Evolutionary conservation across 768 basidiomycete species (phyloP).

Genomic region (Dictyophora rubrovolvata): DNA sequence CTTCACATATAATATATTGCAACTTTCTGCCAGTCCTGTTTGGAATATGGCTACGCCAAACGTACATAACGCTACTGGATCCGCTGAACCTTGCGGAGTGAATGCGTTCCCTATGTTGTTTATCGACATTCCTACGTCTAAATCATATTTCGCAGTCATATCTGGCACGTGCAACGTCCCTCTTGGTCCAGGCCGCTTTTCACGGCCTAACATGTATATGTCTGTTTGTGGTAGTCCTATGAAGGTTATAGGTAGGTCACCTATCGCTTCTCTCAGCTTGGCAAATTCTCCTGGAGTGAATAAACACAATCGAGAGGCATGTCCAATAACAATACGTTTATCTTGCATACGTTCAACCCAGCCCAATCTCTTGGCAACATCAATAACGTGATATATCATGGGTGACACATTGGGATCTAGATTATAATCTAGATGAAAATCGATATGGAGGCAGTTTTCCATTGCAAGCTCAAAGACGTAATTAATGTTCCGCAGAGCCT

Average conservation of each 20-base stretch:
- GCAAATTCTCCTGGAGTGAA: constrained; percentile 39
- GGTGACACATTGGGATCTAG: constrained; percentile 40
- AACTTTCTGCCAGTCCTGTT: constrained; percentile 37
- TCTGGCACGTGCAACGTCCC: constrained; percentile 43
- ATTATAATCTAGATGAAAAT: constrained; percentile 65
- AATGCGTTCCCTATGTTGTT: constrained; percentile 63
- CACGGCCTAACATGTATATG: constrained; percentile 57
- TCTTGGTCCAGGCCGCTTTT: constrained; percentile 27
- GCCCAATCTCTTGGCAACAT: constrained; percentile 25
- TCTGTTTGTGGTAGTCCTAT: constrained; percentile 55
- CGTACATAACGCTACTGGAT: constrained; percentile 49
- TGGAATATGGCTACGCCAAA: constrained; percentile 54
- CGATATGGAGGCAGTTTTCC: constrained; percentile 32
- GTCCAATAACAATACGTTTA: constrained; percentile 44
- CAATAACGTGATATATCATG: constrained; percentile 46
- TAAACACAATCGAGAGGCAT: constrained; percentile 48
- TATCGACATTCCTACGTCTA: constrained; percentile 46
- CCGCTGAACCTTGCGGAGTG: constrained; percentile 56
- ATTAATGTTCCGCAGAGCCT: constrained; percentile 43
- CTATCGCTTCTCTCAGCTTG: constrained; percentile 27
- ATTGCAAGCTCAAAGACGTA: constrained; percentile 41
- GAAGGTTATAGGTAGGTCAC: constrained; percentile 38
- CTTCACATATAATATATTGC: constrained; percentile 39
- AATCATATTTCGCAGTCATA: constrained; percentile 31
- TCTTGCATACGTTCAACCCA: constrained; percentile 18